phyloP scores from a whole-genome alignment of 148 eudicot species.

The Amaranthus cruentus region DNA sequence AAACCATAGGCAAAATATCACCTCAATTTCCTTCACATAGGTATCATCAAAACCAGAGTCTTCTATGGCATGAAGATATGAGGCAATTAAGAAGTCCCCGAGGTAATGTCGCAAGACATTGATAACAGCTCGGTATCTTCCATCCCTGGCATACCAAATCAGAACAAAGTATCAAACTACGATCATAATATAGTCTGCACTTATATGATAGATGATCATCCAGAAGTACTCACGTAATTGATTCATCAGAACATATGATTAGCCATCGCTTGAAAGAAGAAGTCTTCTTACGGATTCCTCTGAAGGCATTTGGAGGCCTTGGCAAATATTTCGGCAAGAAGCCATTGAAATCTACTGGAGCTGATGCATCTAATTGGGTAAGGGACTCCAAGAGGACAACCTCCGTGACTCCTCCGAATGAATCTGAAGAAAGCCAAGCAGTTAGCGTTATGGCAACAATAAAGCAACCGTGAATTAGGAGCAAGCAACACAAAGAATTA shows the following conservation, averaged over 20 bases:
- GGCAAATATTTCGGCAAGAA: conserved; percentile 62
- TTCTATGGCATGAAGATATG: conserved; percentile 63
- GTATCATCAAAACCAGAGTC: conserved; percentile 75
- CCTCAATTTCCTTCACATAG: conserved; percentile 90
- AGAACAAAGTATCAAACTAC: conserved; percentile 10
- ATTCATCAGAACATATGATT: conserved; percentile 74
- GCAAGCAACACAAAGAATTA: background rate
- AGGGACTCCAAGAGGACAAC: conserved; percentile 52
- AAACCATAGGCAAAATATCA: conserved; percentile 22
- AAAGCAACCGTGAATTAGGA: background rate
- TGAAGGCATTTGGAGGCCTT: conserved; percentile 63
- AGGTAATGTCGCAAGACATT: conserved; percentile 88
- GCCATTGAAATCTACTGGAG: conserved; percentile 40
- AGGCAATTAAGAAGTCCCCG: conserved; percentile 84
- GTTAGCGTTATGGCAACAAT: conserved; percentile 1
- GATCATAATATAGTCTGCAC: background rate
- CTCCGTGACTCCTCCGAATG: conserved; percentile 59
- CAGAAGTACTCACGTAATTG: conserved; percentile 46
- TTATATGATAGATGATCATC: conserved; percentile 5
- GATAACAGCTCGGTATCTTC: conserved; percentile 50
- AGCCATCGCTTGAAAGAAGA: conserved; percentile 92
- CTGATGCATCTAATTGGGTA: conserved; percentile 39
- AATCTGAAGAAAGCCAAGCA: conserved; percentile 40
- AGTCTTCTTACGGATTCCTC: conserved; percentile 70
- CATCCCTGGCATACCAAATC: conserved; percentile 47